Evolutionary conservation across 805 yeast genomes (phyloP).

Genomic region (Monosporozyma aerobia): DNA sequence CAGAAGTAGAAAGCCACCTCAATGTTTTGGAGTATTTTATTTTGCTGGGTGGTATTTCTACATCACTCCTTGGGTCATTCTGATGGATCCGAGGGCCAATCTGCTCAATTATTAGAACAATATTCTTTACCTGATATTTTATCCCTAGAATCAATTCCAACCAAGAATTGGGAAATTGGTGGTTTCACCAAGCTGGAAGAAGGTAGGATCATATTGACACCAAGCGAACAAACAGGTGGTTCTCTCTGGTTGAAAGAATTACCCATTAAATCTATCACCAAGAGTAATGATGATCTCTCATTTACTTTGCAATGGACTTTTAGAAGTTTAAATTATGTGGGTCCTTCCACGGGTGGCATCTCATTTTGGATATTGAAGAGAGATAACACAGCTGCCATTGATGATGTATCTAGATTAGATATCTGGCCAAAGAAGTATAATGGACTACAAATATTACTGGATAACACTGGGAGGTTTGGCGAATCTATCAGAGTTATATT

Average conservation of each 20-base stretch:
- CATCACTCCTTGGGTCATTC: background rate
- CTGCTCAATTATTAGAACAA: constrained; percentile 10
- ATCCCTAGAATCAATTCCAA: constrained; percentile 11
- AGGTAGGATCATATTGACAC: constrained; percentile 48
- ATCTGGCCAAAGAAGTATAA: constrained; percentile 40
- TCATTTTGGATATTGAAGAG: constrained; percentile 44
- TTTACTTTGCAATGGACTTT: constrained; percentile 57
- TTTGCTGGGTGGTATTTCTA: background rate
- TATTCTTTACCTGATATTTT: constrained; percentile 33
- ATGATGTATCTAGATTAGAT: constrained; percentile 13
- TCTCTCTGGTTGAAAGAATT: constrained; percentile 35
- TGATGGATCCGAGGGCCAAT: background rate
- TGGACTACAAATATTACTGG: constrained; percentile 56
- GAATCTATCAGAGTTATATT: constrained; percentile 48
- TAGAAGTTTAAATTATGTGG: constrained; percentile 48
- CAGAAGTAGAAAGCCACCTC: background rate
- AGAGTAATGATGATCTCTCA: constrained; percentile 17
- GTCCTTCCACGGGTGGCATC: constrained; percentile 46
- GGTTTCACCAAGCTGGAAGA: constrained; percentile 37
- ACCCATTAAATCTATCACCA: constrained; percentile 16
- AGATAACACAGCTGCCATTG: constrained; percentile 6
- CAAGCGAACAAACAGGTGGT: constrained; percentile 34
- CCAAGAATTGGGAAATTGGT: constrained; percentile 30
- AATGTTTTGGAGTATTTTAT: background rate
- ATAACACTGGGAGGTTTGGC: constrained; percentile 39